A percentile compares a stretch with the other conserved stretches of the same genome.
phyloP scores from a whole-genome alignment of 345 rosid species.

The Microthlaspi erraticum region DNA sequence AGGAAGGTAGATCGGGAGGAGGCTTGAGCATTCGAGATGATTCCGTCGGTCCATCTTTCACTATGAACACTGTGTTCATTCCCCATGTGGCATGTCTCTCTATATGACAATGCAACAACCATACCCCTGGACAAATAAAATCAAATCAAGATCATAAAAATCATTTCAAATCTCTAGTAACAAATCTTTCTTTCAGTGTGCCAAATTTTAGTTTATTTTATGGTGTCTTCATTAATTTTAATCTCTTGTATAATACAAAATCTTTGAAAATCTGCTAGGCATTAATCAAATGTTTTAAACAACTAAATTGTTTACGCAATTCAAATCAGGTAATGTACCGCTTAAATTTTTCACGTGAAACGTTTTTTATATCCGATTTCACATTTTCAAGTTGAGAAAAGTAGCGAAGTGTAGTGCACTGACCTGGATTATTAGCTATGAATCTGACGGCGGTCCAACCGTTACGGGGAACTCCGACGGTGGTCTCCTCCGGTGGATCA shows the following conservation, averaged over 20 bases:
- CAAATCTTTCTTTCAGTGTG: slow-evolving; percentile 22
- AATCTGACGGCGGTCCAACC: slow-evolving; percentile 94
- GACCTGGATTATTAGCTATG: slow-evolving; percentile 83
- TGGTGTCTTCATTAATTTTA: not conserved
- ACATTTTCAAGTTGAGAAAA: not conserved
- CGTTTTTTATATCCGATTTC: not conserved
- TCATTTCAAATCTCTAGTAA: slow-evolving; percentile 2
- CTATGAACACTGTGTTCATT: slow-evolving; percentile 52
- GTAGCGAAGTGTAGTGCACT: slow-evolving; percentile 19
- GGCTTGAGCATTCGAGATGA: slow-evolving; percentile 42
- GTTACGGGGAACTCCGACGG: slow-evolving; percentile 77
- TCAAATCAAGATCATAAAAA: not conserved
- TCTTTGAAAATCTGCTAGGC: not conserved
- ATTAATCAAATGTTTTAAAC: not conserved
- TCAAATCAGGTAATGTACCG: not conserved
- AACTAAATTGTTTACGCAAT: not conserved
- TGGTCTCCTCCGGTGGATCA: slow-evolving; percentile 80
- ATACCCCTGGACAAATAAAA: slow-evolving; percentile 41
- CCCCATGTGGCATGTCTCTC: slow-evolving; percentile 54
- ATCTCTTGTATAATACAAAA: not conserved
- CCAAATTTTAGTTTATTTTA: not conserved
- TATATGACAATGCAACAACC: slow-evolving; percentile 54
- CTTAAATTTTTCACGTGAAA: not conserved
- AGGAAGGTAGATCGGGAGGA: slow-evolving; percentile 48
- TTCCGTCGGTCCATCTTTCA: slow-evolving; percentile 47